phyloP scores from a whole-genome alignment of 768 basidiomycete species.

The Cystofilobasidium ferigula region DNA sequence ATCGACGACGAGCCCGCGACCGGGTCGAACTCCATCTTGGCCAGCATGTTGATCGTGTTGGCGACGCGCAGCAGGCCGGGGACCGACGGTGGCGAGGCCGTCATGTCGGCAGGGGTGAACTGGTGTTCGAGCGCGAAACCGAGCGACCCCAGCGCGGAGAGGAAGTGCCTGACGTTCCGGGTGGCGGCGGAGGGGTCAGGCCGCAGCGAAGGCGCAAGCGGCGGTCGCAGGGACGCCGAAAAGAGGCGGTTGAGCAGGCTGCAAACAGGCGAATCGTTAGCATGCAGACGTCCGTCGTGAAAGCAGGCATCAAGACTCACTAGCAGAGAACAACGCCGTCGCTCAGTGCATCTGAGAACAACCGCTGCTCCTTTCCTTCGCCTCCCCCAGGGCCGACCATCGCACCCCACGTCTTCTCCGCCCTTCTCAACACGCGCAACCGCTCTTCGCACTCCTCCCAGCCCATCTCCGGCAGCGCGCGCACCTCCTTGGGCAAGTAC shows the following conservation, averaged over 20 bases:
- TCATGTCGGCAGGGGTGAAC: conserved; percentile 11
- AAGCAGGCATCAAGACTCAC: conserved; percentile 7
- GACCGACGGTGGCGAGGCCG: neutral
- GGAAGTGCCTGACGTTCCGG: conserved; percentile 11
- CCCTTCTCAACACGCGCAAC: conserved; percentile 1
- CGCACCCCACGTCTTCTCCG: conserved; percentile 9
- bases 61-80: conserved; percentile 18
- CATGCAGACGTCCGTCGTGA: neutral
- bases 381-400: conserved; percentile 12
- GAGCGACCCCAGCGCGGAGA: conserved; percentile 3
- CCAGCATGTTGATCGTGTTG: conserved; percentile 15
- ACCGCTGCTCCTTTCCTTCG: conserved; percentile 10
- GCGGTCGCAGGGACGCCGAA: conserved; percentile 14
- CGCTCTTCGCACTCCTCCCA: conserved; percentile 18
- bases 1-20: neutral
- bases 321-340: conserved; percentile 22
- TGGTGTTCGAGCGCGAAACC: conserved; percentile 3
- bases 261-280: neutral
- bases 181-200: neutral
- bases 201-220: conserved; percentile 2
- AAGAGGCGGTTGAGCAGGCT: conserved; percentile 23
- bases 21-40: neutral
- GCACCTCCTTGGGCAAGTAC: conserved; percentile 1
- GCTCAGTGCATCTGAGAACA: conserved; percentile 1
- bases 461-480: neutral